These are phyloP conservation scores for Kitagawia praeruptora DNA, from an alignment of 129 eudicot genomes.

Conservation along the genomic window DNA sequence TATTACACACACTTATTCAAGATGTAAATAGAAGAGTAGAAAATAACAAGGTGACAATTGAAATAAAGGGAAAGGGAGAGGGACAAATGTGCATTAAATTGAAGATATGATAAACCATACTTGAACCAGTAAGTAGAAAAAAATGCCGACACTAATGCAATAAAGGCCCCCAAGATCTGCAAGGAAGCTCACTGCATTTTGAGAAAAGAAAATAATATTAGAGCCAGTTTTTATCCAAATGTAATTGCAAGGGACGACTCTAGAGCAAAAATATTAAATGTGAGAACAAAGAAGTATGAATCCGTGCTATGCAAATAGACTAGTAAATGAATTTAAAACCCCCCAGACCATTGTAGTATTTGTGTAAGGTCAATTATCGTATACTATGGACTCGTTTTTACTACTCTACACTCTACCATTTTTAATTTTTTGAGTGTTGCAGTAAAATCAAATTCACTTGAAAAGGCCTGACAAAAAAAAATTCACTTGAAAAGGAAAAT, in stretches of 20 bases:
- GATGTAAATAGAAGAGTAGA: neutral
- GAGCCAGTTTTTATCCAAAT: neutral
- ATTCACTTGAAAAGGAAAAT: neutral
- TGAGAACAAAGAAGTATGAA: neutral
- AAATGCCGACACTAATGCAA: constrained; percentile 68
- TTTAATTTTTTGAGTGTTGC: neutral
- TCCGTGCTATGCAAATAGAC: neutral
- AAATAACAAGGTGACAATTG: neutral
- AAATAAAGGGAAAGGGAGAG: neutral
- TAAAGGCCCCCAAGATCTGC: constrained; percentile 93
- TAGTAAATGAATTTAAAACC: neutral
- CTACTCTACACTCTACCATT: neutral
- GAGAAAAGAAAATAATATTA: constrained; percentile 26
- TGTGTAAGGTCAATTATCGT: neutral
- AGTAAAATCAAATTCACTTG: neutral
- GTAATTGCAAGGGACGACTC: neutral
- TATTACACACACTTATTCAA: neutral
- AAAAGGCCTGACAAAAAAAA: too few relatives aligned
- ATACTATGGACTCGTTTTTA: neutral
- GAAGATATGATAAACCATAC: constrained; percentile 40
- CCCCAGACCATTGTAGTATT: neutral
- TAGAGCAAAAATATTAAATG: neutral
- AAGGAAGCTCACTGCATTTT: constrained; percentile 82
- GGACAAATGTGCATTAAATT: neutral
- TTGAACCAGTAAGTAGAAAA: constrained; percentile 80